Evolutionary conservation across 78 protist species (phyloP).

Genomic region (Anaeramoeba flamelloides): DNA sequence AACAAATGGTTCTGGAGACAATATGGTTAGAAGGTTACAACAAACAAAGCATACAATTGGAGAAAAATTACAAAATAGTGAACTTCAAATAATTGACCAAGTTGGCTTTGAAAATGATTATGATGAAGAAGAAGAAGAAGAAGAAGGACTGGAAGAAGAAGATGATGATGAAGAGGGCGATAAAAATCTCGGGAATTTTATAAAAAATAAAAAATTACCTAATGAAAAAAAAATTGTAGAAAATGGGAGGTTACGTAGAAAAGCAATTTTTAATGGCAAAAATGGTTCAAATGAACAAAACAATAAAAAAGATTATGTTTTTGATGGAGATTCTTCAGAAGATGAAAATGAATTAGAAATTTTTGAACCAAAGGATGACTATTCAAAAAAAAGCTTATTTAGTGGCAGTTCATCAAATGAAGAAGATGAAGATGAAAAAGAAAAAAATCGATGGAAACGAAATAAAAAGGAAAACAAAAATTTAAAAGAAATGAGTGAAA

Average conservation of each 20-base stretch:
- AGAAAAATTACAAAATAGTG: background rate
- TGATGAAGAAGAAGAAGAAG: constrained; percentile 28
- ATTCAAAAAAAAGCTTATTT: background rate
- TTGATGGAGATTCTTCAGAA: constrained; percentile 31
- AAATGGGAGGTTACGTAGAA: background rate
- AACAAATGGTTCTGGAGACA: background rate
- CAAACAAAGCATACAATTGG: background rate
- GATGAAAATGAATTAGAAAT: constrained; percentile 34
- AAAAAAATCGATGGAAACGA: too few relatives aligned
- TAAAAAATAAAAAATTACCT: background rate
- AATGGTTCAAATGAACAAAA: constrained; percentile 9
- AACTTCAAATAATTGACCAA: background rate
- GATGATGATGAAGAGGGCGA: too few relatives aligned
- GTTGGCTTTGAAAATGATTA: constrained; percentile 12
- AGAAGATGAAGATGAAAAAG: background rate
- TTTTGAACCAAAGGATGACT: background rate
- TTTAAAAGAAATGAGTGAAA: too few relatives aligned
- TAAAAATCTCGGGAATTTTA: too few relatives aligned
- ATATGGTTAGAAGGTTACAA: background rate
- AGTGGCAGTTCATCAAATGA: background rate
- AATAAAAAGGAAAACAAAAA: too few relatives aligned
- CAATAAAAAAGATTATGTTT: constrained; percentile 21
- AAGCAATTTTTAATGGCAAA: background rate
- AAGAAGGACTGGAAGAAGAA: too few relatives aligned
- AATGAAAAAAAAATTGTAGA: background rate